These are phyloP conservation scores for Leishmania turanica DNA, from an alignment of 208 protist species.

Conservation along the genomic window DNA sequence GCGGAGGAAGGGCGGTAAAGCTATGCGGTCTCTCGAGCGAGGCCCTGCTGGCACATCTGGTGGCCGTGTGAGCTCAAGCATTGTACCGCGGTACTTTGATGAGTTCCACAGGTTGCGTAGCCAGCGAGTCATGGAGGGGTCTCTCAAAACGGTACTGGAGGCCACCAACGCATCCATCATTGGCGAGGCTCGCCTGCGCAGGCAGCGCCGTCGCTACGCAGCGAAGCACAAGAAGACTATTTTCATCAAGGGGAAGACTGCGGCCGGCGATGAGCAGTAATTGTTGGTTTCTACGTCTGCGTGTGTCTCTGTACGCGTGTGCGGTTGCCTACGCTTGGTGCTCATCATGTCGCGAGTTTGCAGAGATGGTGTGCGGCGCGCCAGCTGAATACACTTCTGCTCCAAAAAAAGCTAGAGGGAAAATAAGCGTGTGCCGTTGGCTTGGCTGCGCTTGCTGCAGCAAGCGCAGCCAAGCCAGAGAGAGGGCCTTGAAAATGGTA, in stretches of 20 bases:
- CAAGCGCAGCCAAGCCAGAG: background rate
- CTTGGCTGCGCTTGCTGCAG: background rate
- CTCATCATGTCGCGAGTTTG: background rate
- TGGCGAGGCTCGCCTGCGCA: conserved; percentile 27
- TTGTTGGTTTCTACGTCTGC: background rate
- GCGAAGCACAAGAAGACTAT: conserved; percentile 13
- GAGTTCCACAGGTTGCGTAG: conserved; percentile 12
- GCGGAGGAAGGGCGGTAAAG: background rate
- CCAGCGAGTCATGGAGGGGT: conserved; percentile 10
- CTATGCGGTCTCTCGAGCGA: conserved; percentile 1
- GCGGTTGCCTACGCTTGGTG: background rate
- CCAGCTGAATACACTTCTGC: background rate
- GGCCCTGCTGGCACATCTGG: background rate
- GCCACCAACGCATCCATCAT: conserved; percentile 40
- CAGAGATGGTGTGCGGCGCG: background rate
- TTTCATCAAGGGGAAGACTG: background rate
- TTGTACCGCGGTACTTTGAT: conserved; percentile 30
- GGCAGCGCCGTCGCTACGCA: conserved; percentile 18
- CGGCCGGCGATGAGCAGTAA: background rate
- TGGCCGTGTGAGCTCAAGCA: background rate
- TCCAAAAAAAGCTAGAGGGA: background rate
- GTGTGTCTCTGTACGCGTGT: background rate
- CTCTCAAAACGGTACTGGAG: conserved; percentile 26
- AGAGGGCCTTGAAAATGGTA: background rate
- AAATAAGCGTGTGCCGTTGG: background rate